Conservation (phyloP, 78 protist species). For the Thecamonas trahens region DNA sequence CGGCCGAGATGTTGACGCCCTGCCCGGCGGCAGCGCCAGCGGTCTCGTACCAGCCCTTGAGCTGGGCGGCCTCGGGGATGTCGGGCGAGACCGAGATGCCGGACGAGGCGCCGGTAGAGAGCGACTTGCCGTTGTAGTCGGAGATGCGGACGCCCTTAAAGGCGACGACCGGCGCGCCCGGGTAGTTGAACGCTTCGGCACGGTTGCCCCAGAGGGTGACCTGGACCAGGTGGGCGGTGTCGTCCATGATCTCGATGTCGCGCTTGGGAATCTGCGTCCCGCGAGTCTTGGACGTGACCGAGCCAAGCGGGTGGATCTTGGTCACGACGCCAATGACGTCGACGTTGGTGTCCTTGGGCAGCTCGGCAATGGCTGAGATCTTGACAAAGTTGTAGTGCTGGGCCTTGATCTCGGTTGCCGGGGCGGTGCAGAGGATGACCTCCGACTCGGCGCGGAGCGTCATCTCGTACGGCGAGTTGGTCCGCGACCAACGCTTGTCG, state of each 20-base stretch:
- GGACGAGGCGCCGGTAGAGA: neutral
- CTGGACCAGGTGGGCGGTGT: conserved; percentile 5
- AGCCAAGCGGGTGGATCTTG: neutral
- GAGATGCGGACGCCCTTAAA: neutral
- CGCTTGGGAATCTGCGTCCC: conserved; percentile 9
- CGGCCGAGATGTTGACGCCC: neutral
- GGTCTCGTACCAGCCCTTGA: conserved; percentile 29
- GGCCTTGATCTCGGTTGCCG: neutral
- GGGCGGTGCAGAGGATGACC: conserved; percentile 19
- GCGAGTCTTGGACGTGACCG: neutral
- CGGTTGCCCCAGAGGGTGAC: conserved; percentile 44
- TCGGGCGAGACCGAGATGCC: neutral
- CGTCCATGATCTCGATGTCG: conserved; percentile 13
- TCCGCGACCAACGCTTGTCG: conserved; percentile 9
- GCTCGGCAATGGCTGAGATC: conserved; percentile 2
- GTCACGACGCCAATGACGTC: conserved; percentile 41
- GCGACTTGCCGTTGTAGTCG: conserved; percentile 3
- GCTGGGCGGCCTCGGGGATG: conserved; percentile 7
- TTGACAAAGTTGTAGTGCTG: neutral
- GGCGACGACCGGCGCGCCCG: conserved; percentile 1
- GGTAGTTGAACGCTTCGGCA: conserved; percentile 4
- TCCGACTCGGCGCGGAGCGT: conserved; percentile 11
- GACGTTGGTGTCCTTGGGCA: neutral
- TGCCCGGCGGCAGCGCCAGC: neutral
- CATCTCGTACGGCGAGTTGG: conserved; percentile 43